Base-by-base conservation (phyloP, 1,284 basidiomycete genomes). In the Polyporus tsugae region DNA sequence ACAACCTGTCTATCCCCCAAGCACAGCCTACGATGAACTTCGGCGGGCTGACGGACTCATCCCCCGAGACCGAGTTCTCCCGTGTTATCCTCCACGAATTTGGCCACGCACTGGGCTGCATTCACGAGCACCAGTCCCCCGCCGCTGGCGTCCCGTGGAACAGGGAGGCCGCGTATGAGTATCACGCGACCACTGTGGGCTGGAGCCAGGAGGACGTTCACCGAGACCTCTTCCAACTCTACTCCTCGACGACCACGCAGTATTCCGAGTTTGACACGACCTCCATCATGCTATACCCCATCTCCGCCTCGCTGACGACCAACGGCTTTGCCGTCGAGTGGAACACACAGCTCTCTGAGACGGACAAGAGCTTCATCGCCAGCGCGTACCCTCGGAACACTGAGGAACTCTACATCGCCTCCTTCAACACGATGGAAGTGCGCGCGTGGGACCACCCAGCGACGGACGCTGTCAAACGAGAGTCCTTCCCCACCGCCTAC, bases 91-190 rank as follows among this genome's bases (percentile, higher is more conserved):
- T 49, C 11, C 46, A 49, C 46, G 22, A 49, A 7, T 49, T 49
- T 11, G 46, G 46, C 22, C 46, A 49, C 46, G 46, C 22, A 22
- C 46, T 49, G 46, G 46, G 46, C 46, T 49, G 46, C 46, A 49
- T 25, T n/a, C 46, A 49, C 46, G 46, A 49, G 22, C 46, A 49
- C 22, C 46, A 49, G 22, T 25, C 22, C 22, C 46, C 46, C 46
- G 10, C 11, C 22, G 46, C 1, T 25, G 46, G 46, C 19, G 25
- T 49, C 46, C 11, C 46, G 5, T 49, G 46, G 46, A 49, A 49
- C 46, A 49, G 22, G 19, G n/a, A 11, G 46, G 22, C 22, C 9
- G 46, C 25, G 46, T 49, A 49, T 49, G 46, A 22, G 46, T 25
- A 49, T 11, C 25, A 49, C 46, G 46, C 46, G 22, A 13, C 46